A percentile compares a stretch with the other conserved stretches of the same genome.
Evolutionary conservation across 352 stramenopile species (phyloP).

Genomic region (Vaucheria bursata): DNA sequence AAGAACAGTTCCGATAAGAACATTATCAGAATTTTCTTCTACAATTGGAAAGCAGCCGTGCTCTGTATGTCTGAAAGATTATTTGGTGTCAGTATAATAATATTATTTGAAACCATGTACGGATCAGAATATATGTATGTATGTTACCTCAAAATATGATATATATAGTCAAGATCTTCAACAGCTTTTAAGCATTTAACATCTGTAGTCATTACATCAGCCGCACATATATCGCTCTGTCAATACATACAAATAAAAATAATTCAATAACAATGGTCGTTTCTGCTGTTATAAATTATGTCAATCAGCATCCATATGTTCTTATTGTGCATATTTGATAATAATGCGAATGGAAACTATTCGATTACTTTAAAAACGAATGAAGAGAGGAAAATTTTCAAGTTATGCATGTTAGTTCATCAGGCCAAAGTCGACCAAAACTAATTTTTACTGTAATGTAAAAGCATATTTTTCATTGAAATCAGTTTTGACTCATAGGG

Average conservation of each 20-base stretch:
- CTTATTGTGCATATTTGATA: no score
- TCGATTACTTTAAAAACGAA: no score
- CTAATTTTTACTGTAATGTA: no score
- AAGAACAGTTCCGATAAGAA: constrained; percentile 62
- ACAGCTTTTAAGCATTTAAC: background rate
- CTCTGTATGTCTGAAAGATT: background rate
- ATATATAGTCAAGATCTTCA: background rate
- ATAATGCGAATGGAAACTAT: no score
- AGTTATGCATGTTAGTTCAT: no score
- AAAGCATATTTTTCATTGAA: no score
- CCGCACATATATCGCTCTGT: background rate
- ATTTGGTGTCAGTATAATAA: background rate
- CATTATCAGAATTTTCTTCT: constrained; percentile 35
- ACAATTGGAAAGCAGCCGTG: background rate
- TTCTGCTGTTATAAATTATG: no score
- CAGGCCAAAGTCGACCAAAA: no score
- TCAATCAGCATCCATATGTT: no score
- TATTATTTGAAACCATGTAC: background rate
- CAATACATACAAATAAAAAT: background rate
- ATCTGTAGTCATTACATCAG: background rate
- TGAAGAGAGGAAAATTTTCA: no score
- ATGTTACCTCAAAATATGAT: background rate
- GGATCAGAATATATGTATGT: background rate
- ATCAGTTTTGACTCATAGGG: no score
- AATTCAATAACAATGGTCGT: no score